These are phyloP conservation scores for Fusarium veterinarium DNA, from an alignment of 2,329 filamentous ascomycete genomes.

Conservation along the genomic window DNA sequence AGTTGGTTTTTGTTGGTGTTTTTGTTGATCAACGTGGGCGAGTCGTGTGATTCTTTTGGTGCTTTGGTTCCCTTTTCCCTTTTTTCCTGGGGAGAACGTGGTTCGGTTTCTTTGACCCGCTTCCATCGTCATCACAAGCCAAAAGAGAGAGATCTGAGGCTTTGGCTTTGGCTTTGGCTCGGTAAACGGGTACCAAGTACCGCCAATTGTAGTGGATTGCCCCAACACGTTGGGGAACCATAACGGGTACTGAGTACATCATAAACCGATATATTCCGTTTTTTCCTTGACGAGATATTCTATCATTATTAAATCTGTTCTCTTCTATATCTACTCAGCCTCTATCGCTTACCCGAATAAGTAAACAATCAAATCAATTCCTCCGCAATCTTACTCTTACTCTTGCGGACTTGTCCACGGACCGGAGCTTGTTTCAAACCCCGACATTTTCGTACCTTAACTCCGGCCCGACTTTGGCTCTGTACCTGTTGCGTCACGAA, in stretches of 20 bases:
- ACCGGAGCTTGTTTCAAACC: slow-evolving; percentile 38
- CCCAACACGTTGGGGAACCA: slow-evolving; percentile 44
- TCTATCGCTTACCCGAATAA: slow-evolving; percentile 5
- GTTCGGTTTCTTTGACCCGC: slow-evolving; percentile 29
- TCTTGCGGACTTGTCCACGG: slow-evolving; percentile 34
- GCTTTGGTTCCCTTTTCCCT: slow-evolving; percentile 6
- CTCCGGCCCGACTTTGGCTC: slow-evolving; percentile 32
- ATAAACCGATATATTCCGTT: slow-evolving; percentile 45
- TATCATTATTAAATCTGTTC: background rate
- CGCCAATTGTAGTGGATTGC: slow-evolving; percentile 41
- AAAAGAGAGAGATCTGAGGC: slow-evolving; percentile 1
- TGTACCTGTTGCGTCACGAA: slow-evolving; percentile 23
- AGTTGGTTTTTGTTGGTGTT: background rate
- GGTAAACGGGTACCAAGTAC: background rate
- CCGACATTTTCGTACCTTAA: slow-evolving; percentile 39
- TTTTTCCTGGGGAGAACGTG: slow-evolving; percentile 25
- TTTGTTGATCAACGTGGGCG: slow-evolving; percentile 28
- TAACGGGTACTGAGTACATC: slow-evolving; percentile 20
- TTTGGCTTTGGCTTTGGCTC: background rate
- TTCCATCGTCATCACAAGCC: slow-evolving; percentile 39
- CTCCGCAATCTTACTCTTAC: slow-evolving; percentile 13
- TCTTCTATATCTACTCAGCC: background rate
- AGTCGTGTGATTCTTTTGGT: slow-evolving; percentile 21
- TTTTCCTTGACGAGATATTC: background rate
- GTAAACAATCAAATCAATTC: slow-evolving; percentile 24